Evolutionary conservation across 176 grass and related monocot genomes (phyloP), one percentile per base, ranked within the genome.

Genomic region (Carex littledalei): DNA sequence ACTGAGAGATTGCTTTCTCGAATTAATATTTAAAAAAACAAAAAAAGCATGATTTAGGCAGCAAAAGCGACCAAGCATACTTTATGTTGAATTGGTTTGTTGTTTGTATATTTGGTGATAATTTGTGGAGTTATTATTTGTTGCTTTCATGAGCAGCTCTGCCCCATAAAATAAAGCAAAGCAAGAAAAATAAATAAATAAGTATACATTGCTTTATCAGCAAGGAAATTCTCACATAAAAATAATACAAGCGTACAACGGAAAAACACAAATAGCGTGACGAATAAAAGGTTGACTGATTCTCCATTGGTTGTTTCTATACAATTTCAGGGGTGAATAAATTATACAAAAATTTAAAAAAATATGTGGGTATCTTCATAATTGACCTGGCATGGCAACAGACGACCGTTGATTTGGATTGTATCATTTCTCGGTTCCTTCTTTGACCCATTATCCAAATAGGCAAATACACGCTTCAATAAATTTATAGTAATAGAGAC

Each of bases 351-450:
- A 14, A 8, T 63, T 63, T 6, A 22, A 9, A 47, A 81, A 21
- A 45, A 34, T 26, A 63, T 39, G 32, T 18, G 21, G 20, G 20
- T 22, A 76, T 50, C 7, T 76, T 53, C 10, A 81, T 2, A n/a
- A 62, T 11, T 49, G 8, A 49, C 47, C 59, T 39, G 79, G 63
- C 17, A 0, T 63, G 79, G 32, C 56, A 41, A 63, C 17, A 18
- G 3, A 63, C 57, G 57, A 81, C 79, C 53, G 29, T 81, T 63
- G 58, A 81, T 81, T 81, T 81, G 41, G 58, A 81, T 59, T 59
- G 8, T 82, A 65, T 43, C 43, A 49, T 10, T 78, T 78, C n/a
- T 34, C 13, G 74, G 34, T 82, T 65, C 56, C 59, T 81, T 63
- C 57, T 63, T 17, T 61, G 32, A 60, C 60, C 79, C 58, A 47